These are phyloP conservation scores for Bruguiera hainesii DNA, from an alignment of 441 rosid species.

Conservation along the genomic window DNA sequence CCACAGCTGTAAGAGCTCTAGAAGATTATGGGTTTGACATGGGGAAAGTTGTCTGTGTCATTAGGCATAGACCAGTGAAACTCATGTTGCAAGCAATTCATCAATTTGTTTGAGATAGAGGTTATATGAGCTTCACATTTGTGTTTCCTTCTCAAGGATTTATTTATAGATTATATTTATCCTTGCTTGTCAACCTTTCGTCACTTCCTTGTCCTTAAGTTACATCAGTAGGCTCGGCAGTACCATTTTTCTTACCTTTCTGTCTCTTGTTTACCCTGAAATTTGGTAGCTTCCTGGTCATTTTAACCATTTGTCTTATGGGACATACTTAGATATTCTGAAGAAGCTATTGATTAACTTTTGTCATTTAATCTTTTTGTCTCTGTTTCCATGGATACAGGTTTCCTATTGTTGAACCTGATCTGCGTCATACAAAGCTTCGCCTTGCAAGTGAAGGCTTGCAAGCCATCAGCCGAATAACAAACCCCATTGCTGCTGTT, in stretches of 20 bases:
- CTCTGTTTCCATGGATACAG: constrained; percentile 38
- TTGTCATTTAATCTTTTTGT: constrained; percentile 18
- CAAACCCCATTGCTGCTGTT: constrained; percentile 88
- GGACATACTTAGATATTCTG: neutral
- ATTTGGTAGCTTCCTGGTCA: neutral
- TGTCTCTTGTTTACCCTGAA: neutral
- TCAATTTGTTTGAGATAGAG: too few species aligned
- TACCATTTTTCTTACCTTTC: neutral
- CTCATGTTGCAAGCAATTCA: too few species aligned
- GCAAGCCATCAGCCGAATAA: constrained; percentile 82
- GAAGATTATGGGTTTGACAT: neutral
- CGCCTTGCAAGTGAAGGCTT: constrained; percentile 86
- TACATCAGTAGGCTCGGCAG: neutral
- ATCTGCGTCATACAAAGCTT: constrained; percentile 95
- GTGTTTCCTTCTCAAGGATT: neutral
- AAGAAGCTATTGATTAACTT: constrained; percentile 1
- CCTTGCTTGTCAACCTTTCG: neutral
- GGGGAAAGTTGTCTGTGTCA: neutral
- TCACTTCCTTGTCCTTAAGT: neutral
- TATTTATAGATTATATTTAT: neutral
- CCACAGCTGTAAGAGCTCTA: neutral
- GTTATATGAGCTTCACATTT: neutral
- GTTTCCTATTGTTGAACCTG: constrained; percentile 95
- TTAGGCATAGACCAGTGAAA: too few species aligned
- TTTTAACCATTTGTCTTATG: neutral